Evolutionary conservation across 1,284 basidiomycete species (phyloP), one percentile per base, ranked within the genome.

Genomic region (Sporisorium sorghi): DNA sequence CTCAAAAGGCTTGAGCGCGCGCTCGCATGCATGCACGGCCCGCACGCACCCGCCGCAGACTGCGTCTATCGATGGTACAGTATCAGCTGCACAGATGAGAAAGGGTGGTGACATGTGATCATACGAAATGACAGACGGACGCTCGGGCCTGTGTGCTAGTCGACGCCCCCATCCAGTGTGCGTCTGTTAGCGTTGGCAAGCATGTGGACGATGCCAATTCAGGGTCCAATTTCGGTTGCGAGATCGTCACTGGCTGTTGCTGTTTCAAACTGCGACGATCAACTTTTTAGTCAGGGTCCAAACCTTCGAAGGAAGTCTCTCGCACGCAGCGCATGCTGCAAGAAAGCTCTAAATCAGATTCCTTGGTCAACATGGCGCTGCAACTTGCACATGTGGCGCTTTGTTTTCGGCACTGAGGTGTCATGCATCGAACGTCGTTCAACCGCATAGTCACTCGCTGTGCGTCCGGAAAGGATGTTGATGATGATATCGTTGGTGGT

Each of bases 181-280:
- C n/a, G n/a, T n/a, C n/a, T n/a, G n/a, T n/a, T n/a, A 46, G 26
- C 15, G 17, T 6, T 30, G 28, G 24, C n/a, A 9, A 7, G 19
- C 7, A 19, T 19, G 37, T 40, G 37, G 37, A 19, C 37, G 8
- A 9, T 19, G 37, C 19, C n/a, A 8, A 40, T 40, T 19, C 37
- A 47, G 46, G 46, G 46, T 47, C 46, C 46, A 46, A 28, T 11
- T 7, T 24, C n/a, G 37, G 37, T 30, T 30, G 44, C 44, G 44
- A 24, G 43, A 44, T 28, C 28, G 26, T 44, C 43, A 11, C 23
- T n/a, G n/a, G n/a, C n/a, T 17, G 24, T 1, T 17, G 10, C 43
- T 26, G 43, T 44, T 28, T 44, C 43, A 28, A 23, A 28, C 26
- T 2, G n/a, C 28, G 46, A 47, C 28, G 46, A 47, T 47, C 46